Percentiles rank a stretch among this genome's conserved stretches.
phyloP scores from a whole-genome alignment of 2,329 filamentous ascomycete species.

The Cordyceps sp. region DNA sequence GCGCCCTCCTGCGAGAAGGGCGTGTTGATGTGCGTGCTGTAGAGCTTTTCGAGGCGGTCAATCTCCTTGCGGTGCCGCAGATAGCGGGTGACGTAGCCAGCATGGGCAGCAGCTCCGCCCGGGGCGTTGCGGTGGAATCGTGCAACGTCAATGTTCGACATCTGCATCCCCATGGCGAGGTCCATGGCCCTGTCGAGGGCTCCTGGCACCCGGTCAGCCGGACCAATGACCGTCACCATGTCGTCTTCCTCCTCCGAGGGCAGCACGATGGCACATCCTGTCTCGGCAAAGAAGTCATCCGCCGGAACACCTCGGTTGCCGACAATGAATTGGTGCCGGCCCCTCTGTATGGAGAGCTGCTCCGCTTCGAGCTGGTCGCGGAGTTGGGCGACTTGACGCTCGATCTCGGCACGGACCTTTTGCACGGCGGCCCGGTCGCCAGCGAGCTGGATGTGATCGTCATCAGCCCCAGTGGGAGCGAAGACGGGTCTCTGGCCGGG shows the following conservation, averaged over 20 bases:
- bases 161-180: conserved; percentile 73
- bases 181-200: conserved; percentile 78
- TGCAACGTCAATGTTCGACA: conserved; percentile 66
- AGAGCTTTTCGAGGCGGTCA: conserved; percentile 60
- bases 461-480: conserved; percentile 44
- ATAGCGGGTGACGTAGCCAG: conserved; percentile 75
- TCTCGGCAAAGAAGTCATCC: conserved; percentile 77
- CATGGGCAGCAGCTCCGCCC: conserved; percentile 59
- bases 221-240: conserved; percentile 71
- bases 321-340: conserved; percentile 88
- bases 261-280: conserved; percentile 76
- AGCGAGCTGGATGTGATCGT: conserved; percentile 68
- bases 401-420: conserved; percentile 63
- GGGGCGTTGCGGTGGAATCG: conserved; percentile 62
- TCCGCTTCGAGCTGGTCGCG: conserved; percentile 60
- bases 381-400: conserved; percentile 61
- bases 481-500: conserved; percentile 55
- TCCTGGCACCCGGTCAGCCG: conserved; percentile 51
- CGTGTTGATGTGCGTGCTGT: conserved; percentile 77
- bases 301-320: conserved; percentile 65
- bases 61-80: conserved; percentile 69
- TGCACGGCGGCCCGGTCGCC: conserved; percentile 76
- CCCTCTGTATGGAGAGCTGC: conserved; percentile 67
- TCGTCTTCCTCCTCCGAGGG: conserved; percentile 67
- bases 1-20: conserved; percentile 52